phyloP scores from a whole-genome alignment of 2,329 filamentous ascomycete species.

The Hypoxylon sp. region DNA sequence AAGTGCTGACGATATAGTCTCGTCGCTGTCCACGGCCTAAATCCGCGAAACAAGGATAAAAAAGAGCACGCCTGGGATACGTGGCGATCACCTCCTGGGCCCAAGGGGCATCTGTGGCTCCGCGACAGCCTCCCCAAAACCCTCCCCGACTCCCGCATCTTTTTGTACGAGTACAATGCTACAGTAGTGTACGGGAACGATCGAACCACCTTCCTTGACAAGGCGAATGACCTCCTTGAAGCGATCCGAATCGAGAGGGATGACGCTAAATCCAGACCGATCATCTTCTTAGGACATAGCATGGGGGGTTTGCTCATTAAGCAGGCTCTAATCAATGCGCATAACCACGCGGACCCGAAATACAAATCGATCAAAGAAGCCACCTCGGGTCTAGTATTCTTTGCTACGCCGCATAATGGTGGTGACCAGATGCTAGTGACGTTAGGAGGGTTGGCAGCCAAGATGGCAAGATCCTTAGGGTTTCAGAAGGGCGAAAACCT shows the following conservation, averaged over 20 bases:
- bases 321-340: slow-evolving; percentile 48
- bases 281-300: slow-evolving; percentile 43
- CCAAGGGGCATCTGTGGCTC: slow-evolving; percentile 44
- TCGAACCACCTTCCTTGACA: slow-evolving; percentile 39
- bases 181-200: slow-evolving; percentile 39
- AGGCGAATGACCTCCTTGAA: slow-evolving; percentile 45
- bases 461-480: slow-evolving; percentile 34
- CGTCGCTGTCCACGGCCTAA: slow-evolving; percentile 23
- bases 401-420: slow-evolving; percentile 46
- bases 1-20: not conserved
- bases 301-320: slow-evolving; percentile 45
- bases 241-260: slow-evolving; percentile 35
- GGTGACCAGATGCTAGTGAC: slow-evolving; percentile 32
- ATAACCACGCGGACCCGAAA: slow-evolving; percentile 38
- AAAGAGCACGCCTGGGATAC: slow-evolving; percentile 45
- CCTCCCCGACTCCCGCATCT: slow-evolving; percentile 45
- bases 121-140: slow-evolving; percentile 43
- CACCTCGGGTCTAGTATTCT: slow-evolving; percentile 44
- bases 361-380: slow-evolving; percentile 40
- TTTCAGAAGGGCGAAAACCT: not conserved
- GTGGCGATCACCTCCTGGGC: slow-evolving; percentile 41
- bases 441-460: slow-evolving; percentile 35
- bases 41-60: slow-evolving; percentile 41
- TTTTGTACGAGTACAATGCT: slow-evolving; percentile 46
- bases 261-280: slow-evolving; percentile 28